phyloP scores from a whole-genome alignment of 116 monocot species.

The Papilionanthe hybrid region DNA sequence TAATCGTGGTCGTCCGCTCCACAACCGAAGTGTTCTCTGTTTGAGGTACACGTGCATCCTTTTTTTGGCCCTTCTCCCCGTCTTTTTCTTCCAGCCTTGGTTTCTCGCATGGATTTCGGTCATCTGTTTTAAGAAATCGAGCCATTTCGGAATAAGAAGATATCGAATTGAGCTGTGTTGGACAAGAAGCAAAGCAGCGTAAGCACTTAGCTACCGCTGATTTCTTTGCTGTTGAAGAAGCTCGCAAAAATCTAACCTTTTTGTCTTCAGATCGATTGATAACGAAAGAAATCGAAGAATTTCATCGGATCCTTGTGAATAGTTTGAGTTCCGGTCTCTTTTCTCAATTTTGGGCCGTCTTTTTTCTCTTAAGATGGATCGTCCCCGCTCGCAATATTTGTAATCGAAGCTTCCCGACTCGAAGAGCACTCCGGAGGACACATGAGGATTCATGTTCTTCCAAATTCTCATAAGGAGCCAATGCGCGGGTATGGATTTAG shows the following conservation, averaged over 20 bases:
- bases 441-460: slow-evolving; percentile 49
- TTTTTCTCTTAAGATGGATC: background rate
- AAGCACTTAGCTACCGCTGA: background rate
- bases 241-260: background rate
- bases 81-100: background rate
- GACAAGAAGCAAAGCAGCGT: background rate
- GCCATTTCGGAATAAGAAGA: background rate
- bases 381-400: slow-evolving; percentile 37
- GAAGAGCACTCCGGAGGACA: slow-evolving; percentile 47
- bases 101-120: slow-evolving; percentile 23
- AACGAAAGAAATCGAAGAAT: background rate
- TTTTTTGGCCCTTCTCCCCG: background rate
- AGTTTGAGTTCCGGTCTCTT: background rate
- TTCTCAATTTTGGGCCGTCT: background rate
- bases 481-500: slow-evolving; percentile 24
- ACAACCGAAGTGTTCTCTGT: background rate
- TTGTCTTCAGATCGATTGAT: background rate
- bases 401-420: slow-evolving; percentile 32
- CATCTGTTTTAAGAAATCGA: background rate
- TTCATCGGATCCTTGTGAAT: background rate
- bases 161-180: background rate
- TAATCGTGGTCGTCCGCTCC: background rate
- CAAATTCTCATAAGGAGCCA: background rate
- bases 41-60: background rate
- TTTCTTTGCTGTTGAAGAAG: background rate